These are phyloP conservation scores for Glycine latifolia DNA, from an alignment of 306 rosid genomes.

Conservation along the genomic window DNA sequence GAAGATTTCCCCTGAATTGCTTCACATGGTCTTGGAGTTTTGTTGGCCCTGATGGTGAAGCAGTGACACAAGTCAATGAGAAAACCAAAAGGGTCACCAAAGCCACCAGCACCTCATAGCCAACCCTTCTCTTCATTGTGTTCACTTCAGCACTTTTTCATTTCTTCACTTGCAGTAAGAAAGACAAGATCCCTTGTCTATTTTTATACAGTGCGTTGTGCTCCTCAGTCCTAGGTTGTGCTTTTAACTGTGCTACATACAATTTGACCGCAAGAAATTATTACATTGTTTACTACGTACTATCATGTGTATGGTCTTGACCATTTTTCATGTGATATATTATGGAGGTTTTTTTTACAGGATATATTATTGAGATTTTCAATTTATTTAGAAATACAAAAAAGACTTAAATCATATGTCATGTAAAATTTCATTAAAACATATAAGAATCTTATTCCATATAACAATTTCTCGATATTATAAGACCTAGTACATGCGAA, in stretches of 20 bases:
- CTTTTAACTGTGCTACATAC: background rate
- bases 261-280: background rate
- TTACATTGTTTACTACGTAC: background rate
- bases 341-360: too few species aligned
- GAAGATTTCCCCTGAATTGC: constrained; percentile 64
- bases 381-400: too few species aligned
- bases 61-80: constrained; percentile 41
- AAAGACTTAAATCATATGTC: too few species aligned
- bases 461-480: too few species aligned
- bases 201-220: constrained; percentile 19
- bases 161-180: constrained; percentile 12
- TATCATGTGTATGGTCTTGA: background rate
- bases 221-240: background rate
- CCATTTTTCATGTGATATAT: background rate
- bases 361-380: too few species aligned
- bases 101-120: constrained; percentile 17
- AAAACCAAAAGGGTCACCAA: constrained; percentile 43
- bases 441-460: too few species aligned
- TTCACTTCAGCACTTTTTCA: background rate
- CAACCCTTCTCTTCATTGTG: constrained; percentile 42
- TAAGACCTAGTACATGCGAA: background rate
- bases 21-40: constrained; percentile 19
- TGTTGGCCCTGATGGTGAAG: constrained; percentile 40
- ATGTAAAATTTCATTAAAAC: too few species aligned
- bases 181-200: constrained; percentile 15